These are phyloP conservation scores for Musa troglodytarum DNA, from an alignment of 176 grass and related monocot genomes.

Conservation along the genomic window DNA sequence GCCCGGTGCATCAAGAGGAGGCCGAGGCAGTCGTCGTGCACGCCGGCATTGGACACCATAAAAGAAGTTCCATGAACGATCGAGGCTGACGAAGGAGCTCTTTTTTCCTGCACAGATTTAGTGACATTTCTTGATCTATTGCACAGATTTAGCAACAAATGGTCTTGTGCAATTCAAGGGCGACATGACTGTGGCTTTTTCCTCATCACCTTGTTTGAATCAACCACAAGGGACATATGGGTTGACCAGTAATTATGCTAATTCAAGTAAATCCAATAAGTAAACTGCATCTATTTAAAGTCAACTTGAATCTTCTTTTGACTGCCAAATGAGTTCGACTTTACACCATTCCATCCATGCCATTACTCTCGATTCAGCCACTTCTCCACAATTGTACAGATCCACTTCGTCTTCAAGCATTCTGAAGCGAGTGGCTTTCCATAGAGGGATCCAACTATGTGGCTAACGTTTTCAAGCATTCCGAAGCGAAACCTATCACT, in stretches of 20 bases:
- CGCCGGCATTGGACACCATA: conserved; percentile 69
- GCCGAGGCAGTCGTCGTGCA: conserved; percentile 40
- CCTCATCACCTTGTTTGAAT: too few species aligned
- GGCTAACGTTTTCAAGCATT: too few species aligned
- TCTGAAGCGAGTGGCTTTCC: not conserved
- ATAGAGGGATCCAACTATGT: not conserved
- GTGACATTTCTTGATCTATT: too few species aligned
- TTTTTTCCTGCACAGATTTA: too few species aligned
- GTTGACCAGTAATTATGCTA: too few species aligned
- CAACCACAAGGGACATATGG: too few species aligned
- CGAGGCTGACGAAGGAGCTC: too few species aligned
- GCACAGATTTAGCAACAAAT: too few species aligned
- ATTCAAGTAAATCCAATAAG: too few species aligned
- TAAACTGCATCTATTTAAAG: not conserved
- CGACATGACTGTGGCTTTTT: too few species aligned
- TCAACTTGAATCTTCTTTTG: not conserved
- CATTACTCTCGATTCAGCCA: not conserved
- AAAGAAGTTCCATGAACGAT: conserved; percentile 39
- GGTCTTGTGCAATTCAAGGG: too few species aligned
- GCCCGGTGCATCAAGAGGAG: not conserved
- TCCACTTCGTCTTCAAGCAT: not conserved
- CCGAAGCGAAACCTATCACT: not conserved
- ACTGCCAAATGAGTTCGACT: not conserved
- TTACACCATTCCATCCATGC: not conserved
- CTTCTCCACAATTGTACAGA: not conserved